These are phyloP conservation scores for Hypholoma fasciculare DNA, from an alignment of 768 basidiomycete species.

Conservation along the genomic window DNA sequence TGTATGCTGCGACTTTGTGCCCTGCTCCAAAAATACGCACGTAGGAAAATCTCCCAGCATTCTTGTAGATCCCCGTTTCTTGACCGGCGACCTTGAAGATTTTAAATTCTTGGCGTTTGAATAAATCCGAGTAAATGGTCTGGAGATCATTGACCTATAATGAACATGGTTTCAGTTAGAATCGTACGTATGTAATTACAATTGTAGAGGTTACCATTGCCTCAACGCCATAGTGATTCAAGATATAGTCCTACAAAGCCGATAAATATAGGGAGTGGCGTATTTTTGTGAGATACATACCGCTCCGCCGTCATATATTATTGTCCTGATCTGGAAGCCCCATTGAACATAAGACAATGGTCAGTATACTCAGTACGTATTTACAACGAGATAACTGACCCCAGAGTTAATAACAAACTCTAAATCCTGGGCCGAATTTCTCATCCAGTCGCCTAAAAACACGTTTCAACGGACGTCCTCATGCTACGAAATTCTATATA, in stretches of 20 bases:
- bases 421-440: slow-evolving; percentile 43
- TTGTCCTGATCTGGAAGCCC: slow-evolving; percentile 34
- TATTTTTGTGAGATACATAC: slow-evolving; percentile 27
- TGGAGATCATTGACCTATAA: slow-evolving; percentile 33
- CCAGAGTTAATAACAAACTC: slow-evolving; percentile 61
- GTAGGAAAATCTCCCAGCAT: slow-evolving; percentile 57
- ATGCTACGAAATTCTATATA: background rate
- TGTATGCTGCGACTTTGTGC: slow-evolving; percentile 49
- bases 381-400: slow-evolving; percentile 15
- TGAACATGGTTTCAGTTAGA: background rate
- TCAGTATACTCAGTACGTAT: background rate
- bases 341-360: background rate
- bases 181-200: background rate
- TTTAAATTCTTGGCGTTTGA: slow-evolving; percentile 41
- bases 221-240: slow-evolving; percentile 57
- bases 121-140: slow-evolving; percentile 44
- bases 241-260: slow-evolving; percentile 43
- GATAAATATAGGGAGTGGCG: background rate
- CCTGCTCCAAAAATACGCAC: slow-evolving; percentile 49
- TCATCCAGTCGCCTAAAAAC: slow-evolving; percentile 56
- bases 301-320: slow-evolving; percentile 61
- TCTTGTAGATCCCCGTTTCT: slow-evolving; percentile 53
- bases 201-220: slow-evolving; percentile 40
- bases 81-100: slow-evolving; percentile 52
- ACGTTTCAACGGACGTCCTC: background rate